Evolutionary conservation across 768 basidiomycete species (phyloP).

Genomic region (Psilocybe cubensis): DNA sequence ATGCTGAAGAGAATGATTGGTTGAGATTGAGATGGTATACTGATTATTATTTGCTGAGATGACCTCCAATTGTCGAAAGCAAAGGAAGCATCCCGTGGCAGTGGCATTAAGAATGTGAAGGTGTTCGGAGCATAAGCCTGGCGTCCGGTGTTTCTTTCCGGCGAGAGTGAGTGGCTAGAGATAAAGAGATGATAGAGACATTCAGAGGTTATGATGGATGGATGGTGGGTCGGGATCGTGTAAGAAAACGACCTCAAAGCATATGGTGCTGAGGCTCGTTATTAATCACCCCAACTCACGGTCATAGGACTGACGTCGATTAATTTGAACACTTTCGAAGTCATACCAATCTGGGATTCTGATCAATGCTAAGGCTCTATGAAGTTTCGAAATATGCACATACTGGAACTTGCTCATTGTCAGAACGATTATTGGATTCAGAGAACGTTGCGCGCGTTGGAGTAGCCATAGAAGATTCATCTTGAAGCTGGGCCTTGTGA

Average conservation of each 20-base stretch:
- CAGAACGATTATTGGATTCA: neutral
- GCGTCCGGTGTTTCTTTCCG: no score
- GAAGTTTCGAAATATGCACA: neutral
- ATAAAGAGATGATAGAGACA: neutral
- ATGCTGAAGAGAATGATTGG: neutral
- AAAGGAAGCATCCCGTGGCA: no score
- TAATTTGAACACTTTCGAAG: neutral
- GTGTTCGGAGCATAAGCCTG: no score
- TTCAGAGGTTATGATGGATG: neutral
- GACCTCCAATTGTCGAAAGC: no score
- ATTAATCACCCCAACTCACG: neutral
- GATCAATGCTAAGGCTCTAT: neutral
- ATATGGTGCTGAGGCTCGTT: neutral
- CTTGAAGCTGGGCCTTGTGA: neutral
- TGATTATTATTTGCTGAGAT: neutral
- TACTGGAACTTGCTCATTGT: neutral
- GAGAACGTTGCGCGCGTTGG: neutral
- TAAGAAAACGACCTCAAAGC: neutral
- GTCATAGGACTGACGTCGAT: neutral
- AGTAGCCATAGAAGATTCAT: neutral
- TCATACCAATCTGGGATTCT: neutral
- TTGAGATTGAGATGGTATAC: neutral
- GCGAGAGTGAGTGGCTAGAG: no score
- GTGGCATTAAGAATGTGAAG: no score
- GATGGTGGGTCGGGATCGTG: neutral